Evolutionary conservation across 164 flowering plant genomes (phyloP), one percentile per base, ranked within the genome.

Genomic region (Kalanchoe fedtschenkoi): DNA sequence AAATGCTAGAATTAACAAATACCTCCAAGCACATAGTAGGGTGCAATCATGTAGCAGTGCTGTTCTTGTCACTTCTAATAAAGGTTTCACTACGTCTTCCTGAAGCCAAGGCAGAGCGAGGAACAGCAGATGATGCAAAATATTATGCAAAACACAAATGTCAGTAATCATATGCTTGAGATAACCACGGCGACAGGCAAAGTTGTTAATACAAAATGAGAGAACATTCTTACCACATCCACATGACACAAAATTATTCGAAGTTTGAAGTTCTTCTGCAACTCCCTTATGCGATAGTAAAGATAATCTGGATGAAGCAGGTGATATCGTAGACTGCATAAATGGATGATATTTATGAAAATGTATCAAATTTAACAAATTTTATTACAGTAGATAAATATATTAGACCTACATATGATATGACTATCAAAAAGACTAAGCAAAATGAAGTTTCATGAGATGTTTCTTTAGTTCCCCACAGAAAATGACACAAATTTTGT

Each of bases 61-160:
- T 32, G 99, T 90, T 74, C 82, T 90, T 35, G 99, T 90, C 64
- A 93, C 93, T 81, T 93, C 99, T 61, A 79, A 92, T 65, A 93
- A 74, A 71, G 99, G 99, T 76, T 93, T 93, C 8, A 82, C 83
- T n/a, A 87, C 96, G 80, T 93, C 97, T 71, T 93, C 99, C 97
- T 93, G 80, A 65, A 74, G 65, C n/a, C 22, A 28, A 67, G 58
- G 2, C 58, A 51, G 11, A 70, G 62, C 17, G 62, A 59, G 16
- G 37, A 51, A 24, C 26, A 72, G 42, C 22, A 22, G 6, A 3
- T 60, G 19, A 29, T 14, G 26, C 14, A 41, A 61, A 6, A 21
- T 38, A 17, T 4, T 2, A 34, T 1, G 32, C 0, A 28, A 15
- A 35, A 29, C n/a, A 17, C 33, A 32, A 54, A 7, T 13, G 34